Base-by-base conservation (phyloP, 1,284 basidiomycete species). In the Leucoagaricus sp. region DNA sequence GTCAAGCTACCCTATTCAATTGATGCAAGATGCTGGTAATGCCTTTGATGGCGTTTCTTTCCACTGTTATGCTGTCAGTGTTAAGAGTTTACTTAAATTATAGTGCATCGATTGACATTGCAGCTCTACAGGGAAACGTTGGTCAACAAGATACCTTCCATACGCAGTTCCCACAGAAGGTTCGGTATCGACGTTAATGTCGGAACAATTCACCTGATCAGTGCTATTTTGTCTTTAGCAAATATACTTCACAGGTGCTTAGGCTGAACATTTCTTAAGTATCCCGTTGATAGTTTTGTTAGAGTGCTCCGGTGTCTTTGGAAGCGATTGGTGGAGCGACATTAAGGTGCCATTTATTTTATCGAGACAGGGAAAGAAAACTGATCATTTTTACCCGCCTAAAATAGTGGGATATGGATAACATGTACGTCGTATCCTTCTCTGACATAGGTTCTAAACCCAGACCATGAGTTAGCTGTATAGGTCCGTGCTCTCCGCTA, bases 281-380 rank as follows among this genome's bases (percentile, higher is more conserved):
- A 15, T 25, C 29, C 26, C 36, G 3, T 33, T 28, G 17, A 50
- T 10, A 21, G 19, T 9, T 40, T 21, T 29, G 23, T 5, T 13
- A 49, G 77, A 79, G 64, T 80, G 76, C 59, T 61, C 72, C 10
- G 80, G 80, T 5, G 71, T 70, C 1, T 67, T 75, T 59, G 78
- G 78, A 21, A 79, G 78, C 23, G 85, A 90, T 67, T 90, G 86
- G 86, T 90, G 87, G 86, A 75, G 70, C 58, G 85, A 89, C 60
- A 83, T 88, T 70, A 88, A 89, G 78, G 85, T 82, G 62, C 29
- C 34, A 28, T n/a, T 33, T 29, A 42, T 33, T 33, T n/a, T n/a
- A n/a, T n/a, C n/a, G n/a, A n/a, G n/a, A n/a, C n/a, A n/a, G 31
- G 31, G 13, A 13, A 8, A 13, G 31, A 40, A 40, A 40, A 40